Base-by-base conservation (phyloP, 1,139 yeast species). In the Magnusiomyces fungicola region DNA sequence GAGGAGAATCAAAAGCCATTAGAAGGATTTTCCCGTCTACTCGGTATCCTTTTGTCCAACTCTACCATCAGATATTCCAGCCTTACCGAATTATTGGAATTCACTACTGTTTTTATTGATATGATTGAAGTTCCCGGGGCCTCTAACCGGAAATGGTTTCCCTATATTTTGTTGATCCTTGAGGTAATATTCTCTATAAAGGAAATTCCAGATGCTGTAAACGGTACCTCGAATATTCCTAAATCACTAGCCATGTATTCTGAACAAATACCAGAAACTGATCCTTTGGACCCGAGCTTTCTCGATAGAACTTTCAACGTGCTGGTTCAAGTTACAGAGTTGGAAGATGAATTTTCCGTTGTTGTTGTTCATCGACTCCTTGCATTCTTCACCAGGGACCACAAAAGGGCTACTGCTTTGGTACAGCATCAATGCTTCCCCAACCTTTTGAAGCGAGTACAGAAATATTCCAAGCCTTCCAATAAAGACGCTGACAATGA, bases 311-410 rank as follows among this genome's bases (percentile, higher is more conserved):
- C 85, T 1, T 76, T 83, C 51, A 68, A 72, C 0, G 59, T 64
- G 0, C 49, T 84, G 21, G 57, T 78, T 1, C 56, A 63, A 1
- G 62, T 76, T 3, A 66, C 68, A 2, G 68, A 68, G 0, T 62
- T 80, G 7, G 61, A 69, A 1, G 71, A 70, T 39, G 70, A 74
- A 19, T 69, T 73, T 37, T 65, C 78, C 1, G 82, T 83, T 0
- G 56, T 75, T 1, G 74, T 80, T 0, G 63, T 80, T 1, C 71
- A 79, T 12, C 70, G 81, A 36, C 59, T 83, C 1, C 62, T 84
- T 50, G 72, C 80, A 0, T 61, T 82, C 10, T 78, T 74, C 55
- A 72, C 87, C 9, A 69, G 73, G 37, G 70, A 74, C 14, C 73
- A 73, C 22, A 61, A 58, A 0, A 66, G 61, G 47, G 74, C 79